phyloP scores from a whole-genome alignment of 768 basidiomycete species.

The Termitomyces bulborhizus region DNA sequence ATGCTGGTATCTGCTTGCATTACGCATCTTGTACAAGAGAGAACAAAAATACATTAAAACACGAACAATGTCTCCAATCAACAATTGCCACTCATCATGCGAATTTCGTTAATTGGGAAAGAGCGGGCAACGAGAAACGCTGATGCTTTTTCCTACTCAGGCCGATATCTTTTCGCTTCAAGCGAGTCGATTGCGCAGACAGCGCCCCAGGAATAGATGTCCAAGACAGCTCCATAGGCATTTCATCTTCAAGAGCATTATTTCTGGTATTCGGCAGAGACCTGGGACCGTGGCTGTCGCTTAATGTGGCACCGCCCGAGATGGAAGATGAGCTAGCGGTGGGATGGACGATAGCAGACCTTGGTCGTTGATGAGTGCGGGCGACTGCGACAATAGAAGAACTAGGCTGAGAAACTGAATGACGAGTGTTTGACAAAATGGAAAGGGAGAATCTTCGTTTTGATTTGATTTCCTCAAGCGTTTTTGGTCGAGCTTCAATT shows the following conservation, averaged over 20 bases:
- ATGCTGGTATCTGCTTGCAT: not conserved
- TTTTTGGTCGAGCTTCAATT: slow-evolving; percentile 20
- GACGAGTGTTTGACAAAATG: slow-evolving; percentile 15
- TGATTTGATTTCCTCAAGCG: slow-evolving; percentile 29
- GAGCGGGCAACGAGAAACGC: slow-evolving; percentile 25
- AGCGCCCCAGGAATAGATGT: not conserved
- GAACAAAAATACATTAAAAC: not conserved
- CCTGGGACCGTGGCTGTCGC: not conserved
- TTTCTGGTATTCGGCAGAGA: not conserved
- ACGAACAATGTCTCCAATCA: not conserved
- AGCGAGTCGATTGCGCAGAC: not conserved
- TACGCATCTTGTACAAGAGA: not conserved
- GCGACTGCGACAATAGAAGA: slow-evolving; percentile 11
- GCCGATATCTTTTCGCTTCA: not conserved
- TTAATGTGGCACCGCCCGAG: not conserved
- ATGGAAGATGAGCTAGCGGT: not conserved
- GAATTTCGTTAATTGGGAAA: slow-evolving; percentile 19
- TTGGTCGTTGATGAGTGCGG: slow-evolving; percentile 4
- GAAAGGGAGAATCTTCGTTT: slow-evolving; percentile 31
- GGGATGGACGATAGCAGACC: slow-evolving; percentile 4
- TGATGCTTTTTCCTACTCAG: slow-evolving; percentile 16
- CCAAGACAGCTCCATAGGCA: not conserved
- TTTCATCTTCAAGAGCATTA: not conserved
- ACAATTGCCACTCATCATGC: not conserved
- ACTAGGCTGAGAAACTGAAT: slow-evolving; percentile 13